Percentiles rank a stretch among this genome's conserved stretches.
Conservation (phyloP, 2,329 filamentous ascomycete genomes). For the Aureobasidium sp. region DNA sequence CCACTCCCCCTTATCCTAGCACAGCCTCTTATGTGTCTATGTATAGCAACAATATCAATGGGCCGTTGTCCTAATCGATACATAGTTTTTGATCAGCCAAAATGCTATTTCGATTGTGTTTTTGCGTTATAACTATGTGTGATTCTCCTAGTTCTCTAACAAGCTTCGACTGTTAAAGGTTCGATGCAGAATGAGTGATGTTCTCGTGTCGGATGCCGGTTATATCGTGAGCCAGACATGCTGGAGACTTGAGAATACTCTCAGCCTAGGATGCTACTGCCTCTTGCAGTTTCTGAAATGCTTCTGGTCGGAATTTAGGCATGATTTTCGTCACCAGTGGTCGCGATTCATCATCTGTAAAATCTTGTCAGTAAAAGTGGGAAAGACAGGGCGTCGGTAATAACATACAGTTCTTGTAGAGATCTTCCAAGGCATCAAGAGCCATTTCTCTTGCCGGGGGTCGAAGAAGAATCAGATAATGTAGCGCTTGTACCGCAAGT, state of each 20-base stretch:
- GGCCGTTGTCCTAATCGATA: neutral
- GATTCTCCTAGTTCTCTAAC: neutral
- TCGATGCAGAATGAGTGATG: neutral
- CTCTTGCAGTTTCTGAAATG: conserved; percentile 24
- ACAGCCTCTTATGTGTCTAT: neutral
- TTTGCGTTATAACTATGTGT: neutral
- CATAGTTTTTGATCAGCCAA: neutral
- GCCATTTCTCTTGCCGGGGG: conserved; percentile 50
- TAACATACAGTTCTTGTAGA: conserved; percentile 46
- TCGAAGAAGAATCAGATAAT: conserved; percentile 52
- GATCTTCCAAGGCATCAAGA: conserved; percentile 49
- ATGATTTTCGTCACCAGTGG: conserved; percentile 46
- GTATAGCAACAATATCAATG: neutral
- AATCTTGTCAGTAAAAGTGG: neutral
- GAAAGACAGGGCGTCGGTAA: neutral
- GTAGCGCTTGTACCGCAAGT: conserved; percentile 48
- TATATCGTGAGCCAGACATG: neutral
- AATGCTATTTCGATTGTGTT: neutral
- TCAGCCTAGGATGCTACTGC: neutral
- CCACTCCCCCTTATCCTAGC: neutral
- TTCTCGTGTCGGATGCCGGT: neutral
- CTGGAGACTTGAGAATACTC: neutral
- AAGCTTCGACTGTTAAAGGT: neutral
- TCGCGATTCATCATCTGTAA: conserved; percentile 35
- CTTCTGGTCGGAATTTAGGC: conserved; percentile 46